These are phyloP conservation scores for Aspergillus saccharolyticus DNA, from an alignment of 495 filamentous ascomycete species.

Conservation along the genomic window DNA sequence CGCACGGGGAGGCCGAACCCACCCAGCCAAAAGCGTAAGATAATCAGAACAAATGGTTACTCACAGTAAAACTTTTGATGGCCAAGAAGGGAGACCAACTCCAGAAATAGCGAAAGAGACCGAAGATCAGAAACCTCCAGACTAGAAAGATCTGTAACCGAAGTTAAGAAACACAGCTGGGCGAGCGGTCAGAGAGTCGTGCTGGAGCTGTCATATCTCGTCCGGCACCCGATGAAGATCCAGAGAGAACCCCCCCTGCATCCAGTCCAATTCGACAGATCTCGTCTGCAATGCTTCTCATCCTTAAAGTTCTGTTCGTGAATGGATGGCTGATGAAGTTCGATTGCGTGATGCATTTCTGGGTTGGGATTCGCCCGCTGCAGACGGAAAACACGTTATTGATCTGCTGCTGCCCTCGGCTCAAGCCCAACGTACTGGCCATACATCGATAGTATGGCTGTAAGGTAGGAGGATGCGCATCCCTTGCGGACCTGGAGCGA, in stretches of 20 bases:
- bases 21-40: background rate
- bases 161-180: background rate
- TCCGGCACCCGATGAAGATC: background rate
- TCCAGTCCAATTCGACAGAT: conserved; percentile 6
- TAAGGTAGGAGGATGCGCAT: background rate
- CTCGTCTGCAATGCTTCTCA: background rate
- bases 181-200: conserved; percentile 8
- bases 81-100: too few species aligned
- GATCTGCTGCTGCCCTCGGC: background rate
- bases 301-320: background rate
- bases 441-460: background rate
- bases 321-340: background rate
- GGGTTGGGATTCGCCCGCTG: background rate
- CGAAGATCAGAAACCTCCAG: background rate
- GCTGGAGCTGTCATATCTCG: conserved; percentile 17
- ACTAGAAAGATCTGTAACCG: background rate
- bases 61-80: background rate
- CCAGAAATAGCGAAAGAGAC: too few species aligned
- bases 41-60: background rate
- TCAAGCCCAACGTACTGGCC: background rate
- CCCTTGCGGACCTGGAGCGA: background rate
- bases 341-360: background rate
- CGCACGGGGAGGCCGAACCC: background rate
- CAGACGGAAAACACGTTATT: conserved; percentile 5
- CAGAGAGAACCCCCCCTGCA: conserved; percentile 5